phyloP scores from a whole-genome alignment of 2,329 filamentous ascomycete species.

The Mariannaea sp. region DNA sequence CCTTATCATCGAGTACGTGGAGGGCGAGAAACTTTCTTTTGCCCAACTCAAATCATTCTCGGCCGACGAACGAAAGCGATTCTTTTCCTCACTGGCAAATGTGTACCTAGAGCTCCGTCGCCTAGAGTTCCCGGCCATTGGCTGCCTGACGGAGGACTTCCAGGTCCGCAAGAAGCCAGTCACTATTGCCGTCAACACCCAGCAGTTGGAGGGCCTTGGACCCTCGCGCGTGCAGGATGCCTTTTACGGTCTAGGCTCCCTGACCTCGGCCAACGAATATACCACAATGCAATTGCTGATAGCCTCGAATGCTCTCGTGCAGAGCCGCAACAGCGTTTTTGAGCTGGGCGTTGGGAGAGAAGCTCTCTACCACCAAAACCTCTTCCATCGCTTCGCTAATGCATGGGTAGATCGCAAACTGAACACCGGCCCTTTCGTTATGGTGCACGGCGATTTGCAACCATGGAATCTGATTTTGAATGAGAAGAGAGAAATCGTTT shows the following conservation, averaged over 20 bases:
- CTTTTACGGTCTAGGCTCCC: background rate
- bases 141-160: slow-evolving; percentile 4
- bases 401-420: slow-evolving; percentile 14
- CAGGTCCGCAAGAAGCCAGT: slow-evolving; percentile 9
- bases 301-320: slow-evolving; percentile 15
- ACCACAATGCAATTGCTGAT: slow-evolving; percentile 17
- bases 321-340: slow-evolving; percentile 8
- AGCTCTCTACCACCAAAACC: slow-evolving; percentile 16
- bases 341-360: slow-evolving; percentile 12
- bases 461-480: slow-evolving; percentile 20
- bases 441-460: slow-evolving; percentile 22
- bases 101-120: slow-evolving; percentile 25
- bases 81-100: slow-evolving; percentile 20
- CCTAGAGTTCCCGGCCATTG: slow-evolving; percentile 20
- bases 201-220: slow-evolving; percentile 17
- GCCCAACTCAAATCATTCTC: slow-evolving; percentile 1
- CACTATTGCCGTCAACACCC: slow-evolving; percentile 21
- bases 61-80: background rate
- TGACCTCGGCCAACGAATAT: slow-evolving; percentile 16
- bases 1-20: slow-evolving; percentile 21
- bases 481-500: slow-evolving; percentile 10
- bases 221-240: slow-evolving; percentile 12
- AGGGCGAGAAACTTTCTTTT: slow-evolving; percentile 11
- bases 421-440: slow-evolving; percentile 19
- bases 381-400: slow-evolving; percentile 15